Conservation (phyloP, 345 rosid species). For the Eucalyptus viminalis region DNA sequence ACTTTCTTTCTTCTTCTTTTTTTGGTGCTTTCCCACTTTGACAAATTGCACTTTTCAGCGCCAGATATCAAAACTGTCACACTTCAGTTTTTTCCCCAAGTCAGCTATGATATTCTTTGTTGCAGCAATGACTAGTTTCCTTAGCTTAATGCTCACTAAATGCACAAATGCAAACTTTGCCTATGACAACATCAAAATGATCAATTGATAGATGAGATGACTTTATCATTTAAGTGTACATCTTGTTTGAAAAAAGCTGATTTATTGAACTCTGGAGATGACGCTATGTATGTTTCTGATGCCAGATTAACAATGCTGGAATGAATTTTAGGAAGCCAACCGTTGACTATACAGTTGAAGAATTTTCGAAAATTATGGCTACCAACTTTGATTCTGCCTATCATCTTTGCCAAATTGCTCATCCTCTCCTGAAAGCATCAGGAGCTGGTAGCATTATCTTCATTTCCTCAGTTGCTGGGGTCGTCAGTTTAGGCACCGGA, state of each 20-base stretch:
- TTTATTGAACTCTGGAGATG: neutral
- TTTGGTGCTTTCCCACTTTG: neutral
- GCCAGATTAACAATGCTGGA: slow-evolving; percentile 83
- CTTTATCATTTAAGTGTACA: neutral
- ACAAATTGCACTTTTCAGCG: neutral
- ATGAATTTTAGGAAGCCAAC: slow-evolving; percentile 79
- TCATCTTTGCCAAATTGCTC: slow-evolving; percentile 69
- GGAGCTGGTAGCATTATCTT: slow-evolving; percentile 71
- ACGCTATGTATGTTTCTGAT: neutral
- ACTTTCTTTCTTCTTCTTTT: no score
- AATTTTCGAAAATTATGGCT: slow-evolving; percentile 37
- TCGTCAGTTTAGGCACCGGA: slow-evolving; percentile 30
- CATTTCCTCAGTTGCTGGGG: slow-evolving; percentile 78
- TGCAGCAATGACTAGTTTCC: neutral
- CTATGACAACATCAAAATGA: neutral
- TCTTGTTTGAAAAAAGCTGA: neutral
- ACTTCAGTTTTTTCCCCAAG: neutral
- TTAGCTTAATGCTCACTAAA: neutral
- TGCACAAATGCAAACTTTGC: neutral
- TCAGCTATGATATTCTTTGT: neutral
- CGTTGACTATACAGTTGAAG: slow-evolving; percentile 55
- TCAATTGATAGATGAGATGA: neutral
- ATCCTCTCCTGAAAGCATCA: slow-evolving; percentile 83
- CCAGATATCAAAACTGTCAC: neutral
- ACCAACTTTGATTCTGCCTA: slow-evolving; percentile 73